Percentiles rank a stretch among this genome's conserved stretches.
Conservation (phyloP, 2,329 filamentous ascomycete genomes). For the Monosporascus sp. region DNA sequence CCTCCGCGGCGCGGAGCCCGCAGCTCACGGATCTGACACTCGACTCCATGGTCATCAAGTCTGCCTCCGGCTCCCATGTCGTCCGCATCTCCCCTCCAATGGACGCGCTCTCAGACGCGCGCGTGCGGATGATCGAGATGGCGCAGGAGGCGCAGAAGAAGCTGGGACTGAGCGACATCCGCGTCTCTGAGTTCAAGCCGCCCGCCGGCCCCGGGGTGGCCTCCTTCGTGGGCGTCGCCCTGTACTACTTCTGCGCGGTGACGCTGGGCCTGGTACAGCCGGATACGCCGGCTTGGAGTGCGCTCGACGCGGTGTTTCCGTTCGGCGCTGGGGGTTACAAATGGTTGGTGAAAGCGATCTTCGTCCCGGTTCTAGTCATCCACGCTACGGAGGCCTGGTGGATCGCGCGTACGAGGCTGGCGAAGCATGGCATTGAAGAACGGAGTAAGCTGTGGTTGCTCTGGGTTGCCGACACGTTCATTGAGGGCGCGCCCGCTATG, state of each 20-base stretch:
- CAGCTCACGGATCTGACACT: slow-evolving; percentile 62
- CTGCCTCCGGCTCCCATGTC: slow-evolving; percentile 40
- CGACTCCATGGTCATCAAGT: slow-evolving; percentile 54
- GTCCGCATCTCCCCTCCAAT: slow-evolving; percentile 69
- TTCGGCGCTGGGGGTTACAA: slow-evolving; percentile 53
- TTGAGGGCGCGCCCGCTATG: slow-evolving; percentile 50
- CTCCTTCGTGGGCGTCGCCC: slow-evolving; percentile 48
- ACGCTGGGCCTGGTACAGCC: slow-evolving; percentile 45
- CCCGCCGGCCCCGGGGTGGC: slow-evolving; percentile 42
- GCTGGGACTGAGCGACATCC: slow-evolving; percentile 52
- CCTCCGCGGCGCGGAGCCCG: slow-evolving; percentile 50
- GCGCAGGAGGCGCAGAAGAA: slow-evolving; percentile 47
- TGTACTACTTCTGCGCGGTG: slow-evolving; percentile 48
- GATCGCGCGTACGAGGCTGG: slow-evolving; percentile 43
- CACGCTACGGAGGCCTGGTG: slow-evolving; percentile 60
- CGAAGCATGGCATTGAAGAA: slow-evolving; percentile 41
- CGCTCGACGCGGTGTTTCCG: slow-evolving; percentile 48
- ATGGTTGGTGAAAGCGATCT: slow-evolving; percentile 53
- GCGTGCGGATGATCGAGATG: slow-evolving; percentile 69
- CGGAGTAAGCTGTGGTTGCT: slow-evolving; percentile 45
- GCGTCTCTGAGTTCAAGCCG: slow-evolving; percentile 34
- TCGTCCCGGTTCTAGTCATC: slow-evolving; percentile 54
- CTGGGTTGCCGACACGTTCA: slow-evolving; percentile 48
- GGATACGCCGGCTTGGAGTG: slow-evolving; percentile 43
- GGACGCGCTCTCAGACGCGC: slow-evolving; percentile 59